Evolutionary conservation across 805 yeast genomes (phyloP).

Genomic region (Saccharomycopsis babjevae): DNA sequence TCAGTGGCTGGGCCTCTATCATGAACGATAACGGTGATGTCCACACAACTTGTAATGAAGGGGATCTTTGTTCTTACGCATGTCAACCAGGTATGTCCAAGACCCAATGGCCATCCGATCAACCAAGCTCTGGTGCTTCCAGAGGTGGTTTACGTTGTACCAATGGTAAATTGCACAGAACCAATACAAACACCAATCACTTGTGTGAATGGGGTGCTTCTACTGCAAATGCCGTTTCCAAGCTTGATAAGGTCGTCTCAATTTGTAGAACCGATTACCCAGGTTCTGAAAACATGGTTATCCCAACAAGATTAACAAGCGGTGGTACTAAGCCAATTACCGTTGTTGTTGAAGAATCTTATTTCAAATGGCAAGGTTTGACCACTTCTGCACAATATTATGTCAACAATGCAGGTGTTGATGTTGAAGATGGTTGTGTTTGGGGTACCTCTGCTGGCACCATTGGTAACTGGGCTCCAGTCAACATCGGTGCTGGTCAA

Average conservation of each 20-base stretch:
- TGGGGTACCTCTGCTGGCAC: constrained; percentile 81
- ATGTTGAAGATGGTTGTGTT: constrained; percentile 81
- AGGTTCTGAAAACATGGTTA: constrained; percentile 97
- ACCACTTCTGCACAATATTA: constrained; percentile 92
- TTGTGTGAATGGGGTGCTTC: constrained; percentile 77
- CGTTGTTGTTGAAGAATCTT: constrained; percentile 66
- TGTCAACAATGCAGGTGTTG: constrained; percentile 93
- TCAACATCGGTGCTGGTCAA: constrained; percentile 69
- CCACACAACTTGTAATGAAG: constrained; percentile 60
- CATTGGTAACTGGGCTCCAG: constrained; percentile 92
- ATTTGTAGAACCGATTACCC: constrained; percentile 98
- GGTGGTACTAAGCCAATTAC: constrained; percentile 59
- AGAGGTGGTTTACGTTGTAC: constrained; percentile 63
- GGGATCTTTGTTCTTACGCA: constrained; percentile 66
- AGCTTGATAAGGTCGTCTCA: constrained; percentile 60
- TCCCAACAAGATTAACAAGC: constrained; percentile 74
- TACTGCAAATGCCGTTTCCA: constrained; percentile 44
- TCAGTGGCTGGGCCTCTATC: constrained; percentile 80
- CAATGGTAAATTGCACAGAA: constrained; percentile 71
- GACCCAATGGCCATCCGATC: constrained; percentile 67
- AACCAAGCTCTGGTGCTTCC: constrained; percentile 59
- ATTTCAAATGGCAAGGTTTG: constrained; percentile 75
- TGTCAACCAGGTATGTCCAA: constrained; percentile 75
- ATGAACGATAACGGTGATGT: constrained; percentile 44
- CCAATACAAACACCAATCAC: constrained; percentile 55